Conservation (phyloP, 1,284 basidiomycete genomes). For the Puccinia coronata region DNA sequence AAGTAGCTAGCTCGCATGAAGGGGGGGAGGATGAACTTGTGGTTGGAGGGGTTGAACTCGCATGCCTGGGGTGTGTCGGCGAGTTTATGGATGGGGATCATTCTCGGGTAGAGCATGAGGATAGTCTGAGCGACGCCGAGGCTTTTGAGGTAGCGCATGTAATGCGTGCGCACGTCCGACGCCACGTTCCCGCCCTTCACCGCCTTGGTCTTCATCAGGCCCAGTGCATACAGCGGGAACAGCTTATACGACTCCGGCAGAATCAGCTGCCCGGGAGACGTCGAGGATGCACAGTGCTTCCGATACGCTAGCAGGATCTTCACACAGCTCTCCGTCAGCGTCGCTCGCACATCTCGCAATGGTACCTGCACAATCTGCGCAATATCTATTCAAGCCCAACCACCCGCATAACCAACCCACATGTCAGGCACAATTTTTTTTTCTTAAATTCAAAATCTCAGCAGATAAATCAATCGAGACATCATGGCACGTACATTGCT, state of each 20-base stretch:
- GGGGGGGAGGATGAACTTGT: slow-evolving; percentile 64
- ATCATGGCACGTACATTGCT: slow-evolving; percentile 68
- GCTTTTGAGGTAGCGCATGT: slow-evolving; percentile 74
- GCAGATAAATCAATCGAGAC: not conserved
- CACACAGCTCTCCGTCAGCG: slow-evolving; percentile 80
- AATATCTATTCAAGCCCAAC: slow-evolving; percentile 65
- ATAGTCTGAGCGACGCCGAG: slow-evolving; percentile 72
- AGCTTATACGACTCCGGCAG: slow-evolving; percentile 91
- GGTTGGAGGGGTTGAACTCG: slow-evolving; percentile 64
- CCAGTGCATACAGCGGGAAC: slow-evolving; percentile 79
- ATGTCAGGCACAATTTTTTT: too few species aligned
- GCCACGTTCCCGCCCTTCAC: slow-evolving; percentile 91
- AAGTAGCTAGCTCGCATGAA: slow-evolving; percentile 80
- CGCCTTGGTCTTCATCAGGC: slow-evolving; percentile 85
- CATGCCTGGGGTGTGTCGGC: slow-evolving; percentile 71
- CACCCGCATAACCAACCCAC: not conserved
- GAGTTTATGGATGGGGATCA: slow-evolving; percentile 86
- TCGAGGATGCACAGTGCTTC: slow-evolving; percentile 82
- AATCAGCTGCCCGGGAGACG: slow-evolving; percentile 81
- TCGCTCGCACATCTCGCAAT: slow-evolving; percentile 76
- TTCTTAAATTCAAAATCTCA: not conserved
- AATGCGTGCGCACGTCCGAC: slow-evolving; percentile 87
- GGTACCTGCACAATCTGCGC: slow-evolving; percentile 67
- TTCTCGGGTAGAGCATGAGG: slow-evolving; percentile 81
- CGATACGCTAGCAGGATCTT: slow-evolving; percentile 83